Base-by-base conservation (phyloP, 306 rosid genomes). In the Calophaca sinica region DNA sequence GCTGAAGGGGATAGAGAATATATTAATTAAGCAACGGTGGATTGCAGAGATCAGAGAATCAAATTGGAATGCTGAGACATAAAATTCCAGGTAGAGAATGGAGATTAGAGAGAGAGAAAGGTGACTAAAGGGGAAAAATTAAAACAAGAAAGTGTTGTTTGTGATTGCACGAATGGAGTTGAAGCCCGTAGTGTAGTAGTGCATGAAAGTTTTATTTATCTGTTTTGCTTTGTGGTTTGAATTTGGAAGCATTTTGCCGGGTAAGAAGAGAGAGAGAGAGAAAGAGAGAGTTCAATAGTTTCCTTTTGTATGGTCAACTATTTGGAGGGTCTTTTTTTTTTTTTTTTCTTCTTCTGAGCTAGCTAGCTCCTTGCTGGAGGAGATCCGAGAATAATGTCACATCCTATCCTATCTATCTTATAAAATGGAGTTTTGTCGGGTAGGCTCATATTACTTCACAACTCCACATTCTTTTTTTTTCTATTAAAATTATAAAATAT, bases 21-120 rank as follows among this genome's bases (percentile, higher is more conserved):
- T 20, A 20, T 20, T 20, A 20, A 90, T 55, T 48, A 82, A 87
- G 81, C 70, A 83, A 81, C 87, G 90, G 89, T 86, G 80, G 86
- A 80, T 79, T 82, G 76, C 77, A 13, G 53, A 80, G 89, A 78
- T 78, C 78, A 44, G 51, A 82, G 89, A 79, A 82, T 74, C 84
- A 45, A 46, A 45, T 9, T 4, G 3, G 14, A 65, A 48, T 68
- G 60, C 26, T 31, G 58, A 61, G 26, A 52, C 38, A 55, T 57
- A 28, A 75, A 74, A 74, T 50, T 75, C 72, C 31, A 75, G 12
- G 13, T 66, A 72, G 29, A 20, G 26, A 20, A 0, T 20, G 1
- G 26, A 20, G 26, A 20, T 20, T 20, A 20, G 26, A 20, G 26
- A 20, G 26, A 20, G 26, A 20, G 26, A 55, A 36, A 15, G 13